phyloP scores from a whole-genome alignment of 164 flowering plant genomes.

The Umbilicus rupestris region DNA sequence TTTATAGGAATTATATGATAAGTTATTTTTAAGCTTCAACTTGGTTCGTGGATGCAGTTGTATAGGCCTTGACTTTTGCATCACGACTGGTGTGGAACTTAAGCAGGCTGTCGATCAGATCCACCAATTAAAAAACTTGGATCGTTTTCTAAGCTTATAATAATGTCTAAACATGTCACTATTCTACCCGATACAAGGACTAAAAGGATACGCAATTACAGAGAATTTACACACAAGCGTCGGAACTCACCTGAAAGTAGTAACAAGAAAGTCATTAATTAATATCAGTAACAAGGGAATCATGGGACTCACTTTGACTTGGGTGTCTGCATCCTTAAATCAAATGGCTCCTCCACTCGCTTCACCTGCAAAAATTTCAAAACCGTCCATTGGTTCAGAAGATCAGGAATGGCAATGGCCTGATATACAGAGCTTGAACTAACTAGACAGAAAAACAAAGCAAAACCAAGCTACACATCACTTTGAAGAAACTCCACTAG shows the following conservation, averaged over 20 bases:
- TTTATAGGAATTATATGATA: not conserved
- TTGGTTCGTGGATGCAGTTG: not conserved
- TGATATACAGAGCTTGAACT: not conserved
- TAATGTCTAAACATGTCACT: constrained; percentile 2
- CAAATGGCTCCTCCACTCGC: constrained; percentile 21
- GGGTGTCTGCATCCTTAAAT: constrained; percentile 29
- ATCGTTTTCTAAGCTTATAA: not conserved
- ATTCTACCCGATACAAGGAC: not conserved
- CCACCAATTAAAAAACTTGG: not conserved
- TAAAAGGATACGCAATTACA: not conserved
- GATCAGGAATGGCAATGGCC: constrained; percentile 1
- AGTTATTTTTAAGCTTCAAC: not conserved
- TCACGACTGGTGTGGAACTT: not conserved
- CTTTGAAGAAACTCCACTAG: constrained; percentile 37
- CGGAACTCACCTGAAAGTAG: not conserved
- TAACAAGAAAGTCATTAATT: not conserved
- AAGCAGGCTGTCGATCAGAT: constrained; percentile 1
- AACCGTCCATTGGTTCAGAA: constrained; percentile 16
- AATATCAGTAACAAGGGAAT: not conserved
- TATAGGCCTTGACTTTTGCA: not conserved
- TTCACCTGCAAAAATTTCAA: constrained; percentile 22
- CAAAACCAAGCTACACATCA: constrained; percentile 16
- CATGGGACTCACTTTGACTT: constrained; percentile 24
- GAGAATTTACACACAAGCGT: not conserved
- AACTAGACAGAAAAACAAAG: constrained; percentile 14